These are phyloP conservation scores for Angomonas ambiguus DNA, from an alignment of 208 protist genomes.

Conservation along the genomic window DNA sequence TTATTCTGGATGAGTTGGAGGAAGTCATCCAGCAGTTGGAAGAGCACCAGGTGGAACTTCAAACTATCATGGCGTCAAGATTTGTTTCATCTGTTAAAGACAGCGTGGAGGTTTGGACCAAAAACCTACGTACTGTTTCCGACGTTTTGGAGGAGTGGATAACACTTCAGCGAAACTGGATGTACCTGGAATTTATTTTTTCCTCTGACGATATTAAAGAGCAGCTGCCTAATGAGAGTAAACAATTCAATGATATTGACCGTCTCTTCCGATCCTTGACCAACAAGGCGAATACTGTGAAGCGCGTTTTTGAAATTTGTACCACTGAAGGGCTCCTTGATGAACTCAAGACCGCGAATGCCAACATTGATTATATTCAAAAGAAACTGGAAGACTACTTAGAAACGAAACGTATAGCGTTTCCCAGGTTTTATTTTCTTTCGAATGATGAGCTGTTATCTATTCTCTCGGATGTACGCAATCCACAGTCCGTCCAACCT, in stretches of 20 bases:
- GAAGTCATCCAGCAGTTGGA: constrained; percentile 92
- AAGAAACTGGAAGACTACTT: constrained; percentile 96
- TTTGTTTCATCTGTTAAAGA: constrained; percentile 83
- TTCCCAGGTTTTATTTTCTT: constrained; percentile 97
- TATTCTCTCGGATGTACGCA: constrained; percentile 96
- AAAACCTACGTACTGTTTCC: constrained; percentile 72
- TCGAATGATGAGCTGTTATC: constrained; percentile 98
- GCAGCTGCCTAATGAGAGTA: constrained; percentile 89
- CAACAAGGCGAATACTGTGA: constrained; percentile 66
- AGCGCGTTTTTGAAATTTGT: constrained; percentile 89
- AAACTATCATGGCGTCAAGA: constrained; percentile 89
- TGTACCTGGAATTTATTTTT: constrained; percentile 99
- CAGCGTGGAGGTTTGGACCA: constrained; percentile 89
- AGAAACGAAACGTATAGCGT: constrained; percentile 94
- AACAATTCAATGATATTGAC: constrained; percentile 89
- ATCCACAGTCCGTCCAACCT: constrained; percentile 94
- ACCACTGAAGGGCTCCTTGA: constrained; percentile 76
- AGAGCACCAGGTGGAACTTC: constrained; percentile 90
- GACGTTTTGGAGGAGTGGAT: constrained; percentile 96
- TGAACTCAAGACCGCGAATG: constrained; percentile 77
- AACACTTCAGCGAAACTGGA: constrained; percentile 94
- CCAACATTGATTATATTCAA: constrained; percentile 92
- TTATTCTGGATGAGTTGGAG: constrained; percentile 87
- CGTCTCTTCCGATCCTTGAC: constrained; percentile 89
- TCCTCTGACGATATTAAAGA: constrained; percentile 96